phyloP scores from a whole-genome alignment of 306 rosid species.

The Vigna trinervia region DNA sequence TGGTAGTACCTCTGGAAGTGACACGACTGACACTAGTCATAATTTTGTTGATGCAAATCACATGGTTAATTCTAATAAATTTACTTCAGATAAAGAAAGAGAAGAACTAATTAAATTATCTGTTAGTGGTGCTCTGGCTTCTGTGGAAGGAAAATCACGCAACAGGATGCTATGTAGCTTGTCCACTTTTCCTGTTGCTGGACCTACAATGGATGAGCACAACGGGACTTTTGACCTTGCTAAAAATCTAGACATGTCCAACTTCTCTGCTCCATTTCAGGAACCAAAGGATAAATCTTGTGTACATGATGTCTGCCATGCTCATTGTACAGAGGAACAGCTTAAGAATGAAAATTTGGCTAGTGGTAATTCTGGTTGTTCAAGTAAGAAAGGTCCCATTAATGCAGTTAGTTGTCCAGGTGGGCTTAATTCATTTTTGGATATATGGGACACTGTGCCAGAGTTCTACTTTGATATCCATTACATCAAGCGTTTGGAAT shows the following conservation, averaged over 20 bases:
- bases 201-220: constrained; percentile 46
- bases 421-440: constrained; percentile 87
- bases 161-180: constrained; percentile 40
- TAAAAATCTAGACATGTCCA: constrained; percentile 44
- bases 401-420: constrained; percentile 69
- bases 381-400: constrained; percentile 74
- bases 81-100: constrained; percentile 46
- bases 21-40: constrained; percentile 51
- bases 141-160: constrained; percentile 53
- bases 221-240: constrained; percentile 42
- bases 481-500: constrained; percentile 68
- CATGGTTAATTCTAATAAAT: constrained; percentile 50
- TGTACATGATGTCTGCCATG: constrained; percentile 37
- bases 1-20: constrained; percentile 62
- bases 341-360: constrained; percentile 42
- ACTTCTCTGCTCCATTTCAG: constrained; percentile 42
- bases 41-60: constrained; percentile 51
- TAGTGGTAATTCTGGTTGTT: constrained; percentile 46
- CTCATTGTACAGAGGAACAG: constrained; percentile 49
- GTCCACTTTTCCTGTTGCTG: constrained; percentile 54
- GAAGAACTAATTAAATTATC: constrained; percentile 48
- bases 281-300: constrained; percentile 50
- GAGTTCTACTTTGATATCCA: constrained; percentile 91
- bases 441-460: constrained; percentile 69
- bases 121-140: constrained; percentile 42